Evolutionary conservation across 371 early-diverging fungal genomes (phyloP), one percentile per base, ranked within the genome.

Genomic region (Rhizomucor miehei): DNA sequence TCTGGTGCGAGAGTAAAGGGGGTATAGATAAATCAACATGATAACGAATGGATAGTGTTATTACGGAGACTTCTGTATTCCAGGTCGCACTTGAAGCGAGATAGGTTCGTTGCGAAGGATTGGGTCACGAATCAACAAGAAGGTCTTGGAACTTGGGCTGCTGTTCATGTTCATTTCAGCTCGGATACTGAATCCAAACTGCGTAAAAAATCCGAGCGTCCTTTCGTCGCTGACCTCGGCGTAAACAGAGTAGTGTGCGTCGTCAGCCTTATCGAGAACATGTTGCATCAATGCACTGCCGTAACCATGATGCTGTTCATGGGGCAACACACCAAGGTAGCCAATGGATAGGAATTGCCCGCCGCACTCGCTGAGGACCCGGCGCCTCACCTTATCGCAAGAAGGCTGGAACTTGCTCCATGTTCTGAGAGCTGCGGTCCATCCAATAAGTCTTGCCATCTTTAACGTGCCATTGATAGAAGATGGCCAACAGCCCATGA

Each of bases 201-300:
- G 44, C 14, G 73, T 65, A 60, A 85, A 82, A 39, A 85, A 60
- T 19, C 64, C 77, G 13, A 94, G 89, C 2, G 92, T 88, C 56
- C 94, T 92, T 84, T 90, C 83, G 61, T 96, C 94, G 55, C 91
- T 94, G 59, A 96, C 68, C 25, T 70, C 65, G n/a, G 65, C 71
- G 45, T 70, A 95, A 9, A 91, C 90, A 1, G 97, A 96, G 65
- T 94, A 94, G 57, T 98, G 95, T 43, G 82, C 82, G 3, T 78
- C 71, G 61, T 97, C 96, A 40, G 73, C 73, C 35, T 70, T 73
- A 6, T 61, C 59, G 9, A 73, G 52, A 13, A 73, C 62, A 36
- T 67, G 62, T 39, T 63, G 62, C 2, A 73, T 25, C 6, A 73
- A 36, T 12, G 66, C 70, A 6, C 55, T 53, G 35, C 74, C 74